Evolutionary conservation across 208 protist genomes (phyloP).

Genomic region (Phytomonas francai): DNA sequence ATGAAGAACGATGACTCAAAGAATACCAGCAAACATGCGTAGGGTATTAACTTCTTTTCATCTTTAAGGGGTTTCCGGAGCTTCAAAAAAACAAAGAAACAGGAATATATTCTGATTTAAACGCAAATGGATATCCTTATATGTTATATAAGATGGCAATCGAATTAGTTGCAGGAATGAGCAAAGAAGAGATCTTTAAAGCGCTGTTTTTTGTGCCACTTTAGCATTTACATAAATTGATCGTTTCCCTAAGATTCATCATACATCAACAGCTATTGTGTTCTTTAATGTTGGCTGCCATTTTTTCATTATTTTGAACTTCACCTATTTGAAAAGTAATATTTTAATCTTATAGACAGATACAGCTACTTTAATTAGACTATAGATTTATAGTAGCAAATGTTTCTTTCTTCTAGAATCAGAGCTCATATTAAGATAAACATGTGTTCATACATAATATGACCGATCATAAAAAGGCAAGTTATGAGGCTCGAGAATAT

Average conservation of each 20-base stretch:
- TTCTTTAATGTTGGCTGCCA: slow-evolving; percentile 8
- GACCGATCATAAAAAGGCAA: no score
- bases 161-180: background rate
- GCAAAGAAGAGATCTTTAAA: slow-evolving; percentile 1
- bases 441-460: no score
- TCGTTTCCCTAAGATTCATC: slow-evolving; percentile 7
- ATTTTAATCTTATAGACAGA: no score
- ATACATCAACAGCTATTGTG: background rate
- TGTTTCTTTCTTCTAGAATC: no score
- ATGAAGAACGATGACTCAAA: background rate
- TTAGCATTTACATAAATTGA: background rate
- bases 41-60: background rate
- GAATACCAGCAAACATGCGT: background rate
- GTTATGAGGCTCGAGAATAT: no score
- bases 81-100: no score
- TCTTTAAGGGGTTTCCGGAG: background rate
- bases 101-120: background rate
- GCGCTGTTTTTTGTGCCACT: slow-evolving; percentile 7
- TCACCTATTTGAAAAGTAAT: slow-evolving; percentile 1
- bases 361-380: no score
- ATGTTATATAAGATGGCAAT: background rate
- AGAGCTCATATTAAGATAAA: no score
- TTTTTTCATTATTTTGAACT: slow-evolving; percentile 4
- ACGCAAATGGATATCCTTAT: background rate
- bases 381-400: no score